phyloP scores from a whole-genome alignment of 2,329 filamentous ascomycete genomes.

The Ilyonectria mors-panacis region DNA sequence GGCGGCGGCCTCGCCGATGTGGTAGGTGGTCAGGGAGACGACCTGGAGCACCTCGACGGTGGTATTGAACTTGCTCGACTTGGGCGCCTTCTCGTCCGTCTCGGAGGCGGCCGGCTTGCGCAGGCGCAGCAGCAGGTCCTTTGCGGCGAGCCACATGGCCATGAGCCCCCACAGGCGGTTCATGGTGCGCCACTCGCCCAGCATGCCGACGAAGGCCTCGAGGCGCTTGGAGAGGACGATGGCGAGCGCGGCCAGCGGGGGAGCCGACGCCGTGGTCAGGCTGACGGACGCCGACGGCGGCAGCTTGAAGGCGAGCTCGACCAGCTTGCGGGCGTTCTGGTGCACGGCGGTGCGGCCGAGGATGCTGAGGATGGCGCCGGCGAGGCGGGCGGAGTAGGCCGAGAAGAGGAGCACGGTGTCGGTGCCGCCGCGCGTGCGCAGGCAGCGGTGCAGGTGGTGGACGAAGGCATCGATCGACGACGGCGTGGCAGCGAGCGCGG shows the following conservation, averaged over 20 bases:
- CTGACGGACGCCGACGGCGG: constrained; percentile 66
- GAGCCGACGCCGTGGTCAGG: constrained; percentile 56
- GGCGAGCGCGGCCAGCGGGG: constrained; percentile 59
- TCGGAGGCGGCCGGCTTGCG: constrained; percentile 55
- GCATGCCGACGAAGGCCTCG: constrained; percentile 73
- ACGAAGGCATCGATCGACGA: constrained; percentile 66
- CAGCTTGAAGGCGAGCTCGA: constrained; percentile 66
- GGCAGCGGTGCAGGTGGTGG: constrained; percentile 71
- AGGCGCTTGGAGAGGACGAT: constrained; percentile 68
- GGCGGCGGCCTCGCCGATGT: constrained; percentile 86
- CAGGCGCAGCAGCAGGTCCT: constrained; percentile 57
- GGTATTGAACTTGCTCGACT: constrained; percentile 56
- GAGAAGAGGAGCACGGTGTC: constrained; percentile 79
- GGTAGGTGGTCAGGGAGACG: constrained; percentile 76
- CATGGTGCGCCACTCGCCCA: constrained; percentile 81
- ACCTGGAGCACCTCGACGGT: constrained; percentile 79
- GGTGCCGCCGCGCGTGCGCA: constrained; percentile 78
- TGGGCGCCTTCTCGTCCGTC: constrained; percentile 46
- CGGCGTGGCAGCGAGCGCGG: constrained; percentile 40
- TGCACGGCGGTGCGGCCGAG: constrained; percentile 72
- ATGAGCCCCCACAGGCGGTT: constrained; percentile 83
- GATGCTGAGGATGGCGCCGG: constrained; percentile 65
- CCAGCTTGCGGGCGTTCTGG: constrained; percentile 65
- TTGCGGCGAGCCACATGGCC: constrained; percentile 79
- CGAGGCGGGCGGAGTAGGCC: constrained; percentile 76